Evolutionary conservation across 257 asterid genomes (phyloP).

Genomic region (Voacanga thouarsii): DNA sequence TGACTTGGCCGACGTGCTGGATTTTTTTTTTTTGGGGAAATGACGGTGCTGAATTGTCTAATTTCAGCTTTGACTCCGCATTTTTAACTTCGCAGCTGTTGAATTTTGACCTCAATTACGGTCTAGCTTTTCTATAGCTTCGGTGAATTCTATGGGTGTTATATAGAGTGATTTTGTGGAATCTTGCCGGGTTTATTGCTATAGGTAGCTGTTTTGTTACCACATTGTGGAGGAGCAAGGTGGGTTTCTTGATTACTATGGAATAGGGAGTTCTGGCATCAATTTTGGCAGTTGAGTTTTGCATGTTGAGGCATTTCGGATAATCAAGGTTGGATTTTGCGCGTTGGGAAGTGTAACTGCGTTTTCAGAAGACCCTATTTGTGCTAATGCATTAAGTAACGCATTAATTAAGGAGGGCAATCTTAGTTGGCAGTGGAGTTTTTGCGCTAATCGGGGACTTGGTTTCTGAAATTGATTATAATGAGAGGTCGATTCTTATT

Average conservation of each 20-base stretch:
- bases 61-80: conserved; percentile 13
- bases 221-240: not conserved
- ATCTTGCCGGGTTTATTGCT: not conserved
- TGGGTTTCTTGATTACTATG: not conserved
- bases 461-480: not conserved
- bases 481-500: conserved; percentile 1
- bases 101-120: conserved; percentile 10
- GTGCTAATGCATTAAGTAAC: not conserved
- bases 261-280: not conserved
- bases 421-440: conserved; percentile 4
- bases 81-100: conserved; percentile 5
- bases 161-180: not conserved
- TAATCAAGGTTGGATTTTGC: conserved; percentile 10
- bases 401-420: conserved; percentile 1
- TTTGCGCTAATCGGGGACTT: not conserved
- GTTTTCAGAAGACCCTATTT: not conserved
- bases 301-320: not conserved
- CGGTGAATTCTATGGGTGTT: not conserved
- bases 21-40: not conserved
- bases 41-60: not conserved
- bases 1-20: conserved; percentile 14
- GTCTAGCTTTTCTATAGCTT: not conserved
- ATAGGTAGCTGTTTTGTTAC: not conserved
- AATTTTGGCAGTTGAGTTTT: not conserved
- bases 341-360: not conserved